Percentiles rank a stretch among this genome's conserved stretches.
phyloP scores from a whole-genome alignment of 2,329 filamentous ascomycete species.

The Fusarium tuaranense region DNA sequence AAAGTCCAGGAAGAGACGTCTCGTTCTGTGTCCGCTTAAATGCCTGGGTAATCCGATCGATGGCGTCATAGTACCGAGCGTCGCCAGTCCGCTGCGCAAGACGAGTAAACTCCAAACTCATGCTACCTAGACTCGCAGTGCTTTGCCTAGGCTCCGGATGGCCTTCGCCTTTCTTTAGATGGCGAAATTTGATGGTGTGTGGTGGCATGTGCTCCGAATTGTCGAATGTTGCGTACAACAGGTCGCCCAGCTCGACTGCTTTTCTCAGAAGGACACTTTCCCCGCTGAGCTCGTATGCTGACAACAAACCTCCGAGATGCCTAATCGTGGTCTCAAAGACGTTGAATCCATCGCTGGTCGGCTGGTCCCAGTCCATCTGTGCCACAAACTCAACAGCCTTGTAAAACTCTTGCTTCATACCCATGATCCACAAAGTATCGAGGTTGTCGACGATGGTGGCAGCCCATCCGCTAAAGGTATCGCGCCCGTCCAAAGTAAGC shows the following conservation, averaged over 20 bases:
- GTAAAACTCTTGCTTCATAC: constrained; percentile 70
- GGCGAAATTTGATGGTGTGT: constrained; percentile 57
- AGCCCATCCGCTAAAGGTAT: constrained; percentile 72
- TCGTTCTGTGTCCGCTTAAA: constrained; percentile 64
- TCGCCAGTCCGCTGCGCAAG: constrained; percentile 71
- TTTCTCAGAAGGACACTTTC: constrained; percentile 67
- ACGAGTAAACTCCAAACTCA: constrained; percentile 71
- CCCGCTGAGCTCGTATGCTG: constrained; percentile 74
- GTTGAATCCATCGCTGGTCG: constrained; percentile 60
- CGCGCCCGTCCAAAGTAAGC: constrained; percentile 58
- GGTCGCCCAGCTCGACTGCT: constrained; percentile 69
- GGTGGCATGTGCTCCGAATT: constrained; percentile 73
- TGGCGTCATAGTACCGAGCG: constrained; percentile 70
- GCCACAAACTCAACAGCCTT: constrained; percentile 67
- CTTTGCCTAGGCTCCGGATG: constrained; percentile 47
- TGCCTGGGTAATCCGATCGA: constrained; percentile 66
- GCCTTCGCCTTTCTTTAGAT: constrained; percentile 51
- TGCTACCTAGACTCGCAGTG: constrained; percentile 61
- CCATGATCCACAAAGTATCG: constrained; percentile 77
- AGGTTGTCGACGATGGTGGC: constrained; percentile 72
- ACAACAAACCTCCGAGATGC: constrained; percentile 74
- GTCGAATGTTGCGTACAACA: constrained; percentile 73
- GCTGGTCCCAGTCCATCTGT: constrained; percentile 60
- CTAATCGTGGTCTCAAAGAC: constrained; percentile 77
- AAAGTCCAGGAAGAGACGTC: constrained; percentile 70